phyloP scores from a whole-genome alignment of 2,329 filamentous ascomycete species.

The Fusarium hainanense region DNA sequence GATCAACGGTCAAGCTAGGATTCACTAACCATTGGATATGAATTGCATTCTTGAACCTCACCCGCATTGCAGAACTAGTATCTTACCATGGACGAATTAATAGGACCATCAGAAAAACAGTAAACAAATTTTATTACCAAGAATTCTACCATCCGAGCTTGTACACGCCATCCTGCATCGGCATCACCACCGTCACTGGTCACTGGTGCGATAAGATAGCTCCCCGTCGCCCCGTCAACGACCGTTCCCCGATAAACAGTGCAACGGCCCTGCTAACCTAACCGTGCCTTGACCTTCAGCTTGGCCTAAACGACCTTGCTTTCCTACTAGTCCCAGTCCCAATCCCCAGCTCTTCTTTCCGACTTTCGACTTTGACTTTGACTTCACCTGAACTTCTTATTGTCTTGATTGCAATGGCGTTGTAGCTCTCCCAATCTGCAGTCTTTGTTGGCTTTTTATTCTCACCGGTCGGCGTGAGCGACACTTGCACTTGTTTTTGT shows the following conservation, averaged over 20 bases:
- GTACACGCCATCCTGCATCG: slow-evolving; percentile 28
- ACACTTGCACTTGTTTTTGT: slow-evolving; percentile 21
- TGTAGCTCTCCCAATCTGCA: slow-evolving; percentile 24
- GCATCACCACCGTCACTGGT: slow-evolving; percentile 24
- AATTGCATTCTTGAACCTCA: not conserved
- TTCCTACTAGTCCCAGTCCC: slow-evolving; percentile 25
- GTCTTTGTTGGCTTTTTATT: slow-evolving; percentile 35
- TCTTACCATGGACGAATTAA: not conserved
- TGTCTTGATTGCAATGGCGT: slow-evolving; percentile 41
- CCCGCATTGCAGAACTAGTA: not conserved
- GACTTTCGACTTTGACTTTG: not conserved
- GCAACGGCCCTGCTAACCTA: slow-evolving; percentile 39
- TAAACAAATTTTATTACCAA: not conserved
- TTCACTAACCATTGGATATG: not conserved
- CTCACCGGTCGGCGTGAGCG: slow-evolving; percentile 20
- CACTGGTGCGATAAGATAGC: slow-evolving; percentile 40
- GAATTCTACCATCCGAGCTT: not conserved
- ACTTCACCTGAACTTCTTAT: slow-evolving; percentile 30
- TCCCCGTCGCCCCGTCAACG: slow-evolving; percentile 43
- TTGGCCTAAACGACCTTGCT: slow-evolving; percentile 25
- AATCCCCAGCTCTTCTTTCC: slow-evolving; percentile 30
- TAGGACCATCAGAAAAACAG: not conserved
- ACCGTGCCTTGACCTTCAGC: slow-evolving; percentile 29
- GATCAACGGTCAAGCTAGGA: slow-evolving; percentile 9
- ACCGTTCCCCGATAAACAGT: slow-evolving; percentile 44